phyloP scores from a whole-genome alignment of 2,329 filamentous ascomycete species.

The Fusarium torulosum region DNA sequence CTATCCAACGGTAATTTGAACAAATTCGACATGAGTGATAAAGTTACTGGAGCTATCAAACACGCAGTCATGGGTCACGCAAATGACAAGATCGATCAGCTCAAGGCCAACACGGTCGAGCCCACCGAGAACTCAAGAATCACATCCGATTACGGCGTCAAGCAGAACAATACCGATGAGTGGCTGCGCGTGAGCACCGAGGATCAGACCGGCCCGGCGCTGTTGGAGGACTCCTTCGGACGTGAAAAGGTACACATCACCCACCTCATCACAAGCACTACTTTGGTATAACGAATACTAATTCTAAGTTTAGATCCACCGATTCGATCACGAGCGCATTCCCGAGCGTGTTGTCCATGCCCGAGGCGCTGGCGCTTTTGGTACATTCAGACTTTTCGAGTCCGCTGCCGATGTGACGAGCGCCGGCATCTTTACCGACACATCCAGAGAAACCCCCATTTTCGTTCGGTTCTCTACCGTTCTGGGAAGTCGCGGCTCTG shows the following conservation, averaged over 20 bases:
- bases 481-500: slow-evolving; percentile 78
- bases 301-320: slow-evolving; percentile 66
- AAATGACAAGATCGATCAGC: slow-evolving; percentile 70
- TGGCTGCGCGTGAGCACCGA: slow-evolving; percentile 77
- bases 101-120: slow-evolving; percentile 70
- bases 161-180: slow-evolving; percentile 79
- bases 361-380: slow-evolving; percentile 76
- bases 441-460: slow-evolving; percentile 63
- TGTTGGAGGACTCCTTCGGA: slow-evolving; percentile 79
- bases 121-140: slow-evolving; percentile 69
- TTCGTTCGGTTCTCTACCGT: slow-evolving; percentile 80
- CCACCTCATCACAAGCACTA: neutral
- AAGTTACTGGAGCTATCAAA: slow-evolving; percentile 52
- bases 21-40: slow-evolving; percentile 37
- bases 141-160: slow-evolving; percentile 83
- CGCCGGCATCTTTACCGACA: slow-evolving; percentile 69
- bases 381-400: slow-evolving; percentile 75
- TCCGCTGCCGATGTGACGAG: slow-evolving; percentile 76
- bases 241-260: slow-evolving; percentile 74
- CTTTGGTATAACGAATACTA: neutral
- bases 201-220: slow-evolving; percentile 72
- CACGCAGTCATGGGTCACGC: slow-evolving; percentile 58
- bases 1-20: no score
- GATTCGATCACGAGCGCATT: slow-evolving; percentile 75
- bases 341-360: slow-evolving; percentile 78